phyloP scores from a whole-genome alignment of 148 eudicot genomes.

The Drosera capensis region DNA sequence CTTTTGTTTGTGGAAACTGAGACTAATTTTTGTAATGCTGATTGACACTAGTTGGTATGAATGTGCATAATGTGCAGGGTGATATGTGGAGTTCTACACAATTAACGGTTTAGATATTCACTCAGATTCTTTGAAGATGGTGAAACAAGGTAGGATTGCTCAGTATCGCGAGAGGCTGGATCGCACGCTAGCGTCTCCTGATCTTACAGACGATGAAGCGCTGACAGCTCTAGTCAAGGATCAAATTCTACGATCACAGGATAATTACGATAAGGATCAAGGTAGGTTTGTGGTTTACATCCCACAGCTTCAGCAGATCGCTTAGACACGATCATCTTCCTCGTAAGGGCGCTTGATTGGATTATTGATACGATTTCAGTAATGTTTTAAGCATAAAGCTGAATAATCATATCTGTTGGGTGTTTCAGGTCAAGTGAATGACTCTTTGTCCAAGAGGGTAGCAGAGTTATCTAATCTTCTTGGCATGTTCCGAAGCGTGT shows the following conservation, averaged over 20 bases:
- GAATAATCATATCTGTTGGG: neutral
- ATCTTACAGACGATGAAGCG: conserved; percentile 39
- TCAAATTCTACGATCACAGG: conserved; percentile 37
- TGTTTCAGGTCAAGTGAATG: conserved; percentile 33
- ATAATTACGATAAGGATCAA: conserved; percentile 14
- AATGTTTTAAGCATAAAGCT: no score
- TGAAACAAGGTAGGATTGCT: conserved; percentile 27
- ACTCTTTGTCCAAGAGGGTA: conserved; percentile 39
- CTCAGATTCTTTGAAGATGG: conserved; percentile 42
- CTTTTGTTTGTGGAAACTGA: no score
- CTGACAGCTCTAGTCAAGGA: conserved; percentile 49
- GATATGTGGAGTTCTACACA: no score
- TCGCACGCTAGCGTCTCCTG: conserved; percentile 50
- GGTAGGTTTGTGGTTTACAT: conserved; percentile 14
- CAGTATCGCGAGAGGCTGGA: conserved; percentile 58
- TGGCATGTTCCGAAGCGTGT: conserved; percentile 63
- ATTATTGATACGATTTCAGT: neutral
- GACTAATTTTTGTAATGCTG: no score
- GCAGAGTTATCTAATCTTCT: conserved; percentile 47
- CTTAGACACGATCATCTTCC: neutral
- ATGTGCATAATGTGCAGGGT: no score
- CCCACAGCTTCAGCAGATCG: neutral
- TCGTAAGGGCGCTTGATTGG: no score
- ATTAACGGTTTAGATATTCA: no score
- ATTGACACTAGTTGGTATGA: no score